Evolutionary conservation across 1,284 basidiomycete genomes (phyloP).

Genomic region (Ceratobasidium sp.): DNA sequence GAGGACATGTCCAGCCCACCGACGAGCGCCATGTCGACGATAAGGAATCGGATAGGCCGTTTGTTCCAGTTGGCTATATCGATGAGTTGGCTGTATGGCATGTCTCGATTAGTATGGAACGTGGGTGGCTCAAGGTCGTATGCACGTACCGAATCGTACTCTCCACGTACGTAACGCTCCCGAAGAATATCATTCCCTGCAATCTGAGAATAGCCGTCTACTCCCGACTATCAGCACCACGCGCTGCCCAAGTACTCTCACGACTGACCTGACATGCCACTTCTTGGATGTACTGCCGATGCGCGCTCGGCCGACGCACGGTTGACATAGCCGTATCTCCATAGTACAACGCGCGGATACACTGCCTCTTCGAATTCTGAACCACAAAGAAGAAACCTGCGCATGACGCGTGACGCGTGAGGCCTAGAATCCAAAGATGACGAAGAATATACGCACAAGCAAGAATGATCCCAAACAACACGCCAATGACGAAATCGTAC

Average conservation of each 20-base stretch:
- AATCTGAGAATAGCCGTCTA: slow-evolving; percentile 92
- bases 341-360: slow-evolving; percentile 85
- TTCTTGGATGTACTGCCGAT: slow-evolving; percentile 90
- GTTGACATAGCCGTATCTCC: slow-evolving; percentile 90
- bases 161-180: slow-evolving; percentile 92
- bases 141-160: slow-evolving; percentile 52
- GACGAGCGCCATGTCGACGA: slow-evolving; percentile 88
- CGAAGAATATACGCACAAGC: slow-evolving; percentile 72
- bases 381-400: slow-evolving; percentile 95
- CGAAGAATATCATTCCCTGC: slow-evolving; percentile 93
- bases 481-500: slow-evolving; percentile 95
- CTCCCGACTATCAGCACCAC: slow-evolving; percentile 56
- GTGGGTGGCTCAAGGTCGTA: not conserved
- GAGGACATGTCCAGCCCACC: slow-evolving; percentile 94
- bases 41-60: slow-evolving; percentile 89
- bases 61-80: slow-evolving; percentile 80
- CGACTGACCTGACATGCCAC: slow-evolving; percentile 63
- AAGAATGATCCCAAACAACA: slow-evolving; percentile 91
- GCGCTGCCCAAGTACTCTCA: not conserved
- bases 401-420: slow-evolving; percentile 45
- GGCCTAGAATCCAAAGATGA: slow-evolving; percentile 1
- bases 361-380: slow-evolving; percentile 86
- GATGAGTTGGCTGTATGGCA: slow-evolving; percentile 70
- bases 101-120: too few species aligned
- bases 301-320: slow-evolving; percentile 89